These are phyloP conservation scores for Hymenoscyphus linearis DNA, from an alignment of 2,329 filamentous ascomycete species.

Conservation along the genomic window DNA sequence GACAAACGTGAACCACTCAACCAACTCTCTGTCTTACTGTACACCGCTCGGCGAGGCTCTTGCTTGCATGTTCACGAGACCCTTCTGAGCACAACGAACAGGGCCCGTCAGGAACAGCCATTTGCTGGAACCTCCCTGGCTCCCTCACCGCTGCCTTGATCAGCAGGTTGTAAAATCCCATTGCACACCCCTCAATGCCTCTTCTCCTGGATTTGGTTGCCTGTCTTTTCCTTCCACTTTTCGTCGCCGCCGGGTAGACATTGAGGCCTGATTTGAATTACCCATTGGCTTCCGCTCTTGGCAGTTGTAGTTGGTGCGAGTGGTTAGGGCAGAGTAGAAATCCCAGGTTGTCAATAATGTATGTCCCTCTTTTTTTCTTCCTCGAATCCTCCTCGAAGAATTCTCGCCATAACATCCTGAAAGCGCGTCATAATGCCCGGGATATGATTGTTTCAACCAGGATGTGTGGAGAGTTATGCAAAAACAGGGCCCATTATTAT, in stretches of 20 bases:
- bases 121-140: background rate
- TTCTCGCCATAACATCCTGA: background rate
- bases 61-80: constrained; percentile 1
- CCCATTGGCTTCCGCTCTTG: background rate
- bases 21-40: constrained; percentile 1
- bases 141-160: constrained; percentile 2
- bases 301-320: background rate
- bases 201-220: background rate
- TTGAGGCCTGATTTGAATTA: background rate
- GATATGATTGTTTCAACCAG: background rate
- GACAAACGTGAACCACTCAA: background rate
- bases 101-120: background rate
- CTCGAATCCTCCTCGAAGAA: background rate
- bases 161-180: background rate
- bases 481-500: background rate
- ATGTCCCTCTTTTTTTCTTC: background rate
- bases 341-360: background rate
- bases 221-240: background rate
- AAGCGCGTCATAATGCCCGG: background rate
- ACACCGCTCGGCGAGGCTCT: background rate
- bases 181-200: background rate
- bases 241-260: background rate
- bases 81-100: background rate
- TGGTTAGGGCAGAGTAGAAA: background rate
- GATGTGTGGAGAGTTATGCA: background rate